Evolutionary conservation across 129 eudicot genomes (phyloP).

Genomic region (Kitagawia praeruptora): DNA sequence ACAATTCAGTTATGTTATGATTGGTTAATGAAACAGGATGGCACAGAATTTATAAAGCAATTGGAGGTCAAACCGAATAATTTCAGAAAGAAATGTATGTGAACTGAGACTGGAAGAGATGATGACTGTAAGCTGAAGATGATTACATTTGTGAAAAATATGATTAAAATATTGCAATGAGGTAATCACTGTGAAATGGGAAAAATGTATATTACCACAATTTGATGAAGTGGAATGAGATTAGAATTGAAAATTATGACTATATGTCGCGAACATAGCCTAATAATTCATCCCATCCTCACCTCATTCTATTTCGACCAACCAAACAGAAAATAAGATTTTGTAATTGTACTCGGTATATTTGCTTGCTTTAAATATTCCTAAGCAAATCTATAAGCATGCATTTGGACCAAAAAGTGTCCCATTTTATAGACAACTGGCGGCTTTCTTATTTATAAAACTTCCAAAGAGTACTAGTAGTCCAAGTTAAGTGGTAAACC

Average conservation of each 20-base stretch:
- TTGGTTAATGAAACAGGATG: neutral
- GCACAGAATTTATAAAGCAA: neutral
- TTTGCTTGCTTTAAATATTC: neutral
- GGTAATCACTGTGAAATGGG: neutral
- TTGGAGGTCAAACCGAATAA: neutral
- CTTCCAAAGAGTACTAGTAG: neutral
- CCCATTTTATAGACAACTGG: neutral
- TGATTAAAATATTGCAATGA: neutral
- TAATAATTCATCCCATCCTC: neutral
- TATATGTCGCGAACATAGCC: neutral
- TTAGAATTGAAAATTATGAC: neutral
- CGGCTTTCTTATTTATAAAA: neutral
- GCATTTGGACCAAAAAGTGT: neutral
- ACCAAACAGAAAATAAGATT: neutral
- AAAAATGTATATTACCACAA: neutral
- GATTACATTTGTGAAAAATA: neutral
- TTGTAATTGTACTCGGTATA: neutral
- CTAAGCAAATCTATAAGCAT: neutral
- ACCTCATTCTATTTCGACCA: neutral
- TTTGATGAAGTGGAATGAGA: neutral
- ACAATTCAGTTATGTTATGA: neutral
- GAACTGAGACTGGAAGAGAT: neutral
- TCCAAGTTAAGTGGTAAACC: neutral
- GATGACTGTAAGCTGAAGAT: neutral
- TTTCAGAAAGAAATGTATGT: neutral